Percentiles rank a stretch among this genome's conserved stretches.
Conservation (phyloP, 140 eudicot species). For the Senecio squalidus region DNA sequence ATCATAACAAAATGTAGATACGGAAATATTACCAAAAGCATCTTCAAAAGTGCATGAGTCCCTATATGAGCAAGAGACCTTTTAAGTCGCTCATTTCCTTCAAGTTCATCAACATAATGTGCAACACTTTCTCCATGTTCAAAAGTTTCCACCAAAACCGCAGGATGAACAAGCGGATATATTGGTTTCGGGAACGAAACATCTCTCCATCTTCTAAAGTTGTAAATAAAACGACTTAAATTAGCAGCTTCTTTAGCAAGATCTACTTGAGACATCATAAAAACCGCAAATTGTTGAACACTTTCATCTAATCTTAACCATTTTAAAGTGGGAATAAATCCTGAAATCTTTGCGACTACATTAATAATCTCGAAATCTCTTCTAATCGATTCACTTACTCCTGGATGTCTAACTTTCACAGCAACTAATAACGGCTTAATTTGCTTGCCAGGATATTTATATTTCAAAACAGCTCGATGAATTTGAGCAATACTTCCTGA, state of each 20-base stretch:
- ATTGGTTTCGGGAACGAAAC: slow-evolving; percentile 96
- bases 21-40: slow-evolving; percentile 3
- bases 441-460: slow-evolving; percentile 45
- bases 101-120: slow-evolving; percentile 71
- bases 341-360: slow-evolving; percentile 63
- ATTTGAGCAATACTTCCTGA: slow-evolving; percentile 98
- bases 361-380: slow-evolving; percentile 90
- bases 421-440: slow-evolving; percentile 84
- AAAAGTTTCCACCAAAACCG: slow-evolving; percentile 92
- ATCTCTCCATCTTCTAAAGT: slow-evolving; percentile 86
- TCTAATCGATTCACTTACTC: slow-evolving; percentile 82
- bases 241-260: slow-evolving; percentile 97
- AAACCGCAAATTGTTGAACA: slow-evolving; percentile 91
- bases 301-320: slow-evolving; percentile 96
- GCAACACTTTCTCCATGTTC: slow-evolving; percentile 97
- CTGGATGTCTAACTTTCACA: slow-evolving; percentile 96
- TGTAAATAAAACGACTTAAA: slow-evolving; percentile 79
- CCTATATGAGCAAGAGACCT: slow-evolving; percentile 72
- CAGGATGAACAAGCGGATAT: slow-evolving; percentile 96
- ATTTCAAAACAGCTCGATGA: slow-evolving; percentile 72
- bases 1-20: too few relatives aligned
- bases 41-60: slow-evolving; percentile 12
- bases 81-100: slow-evolving; percentile 72
- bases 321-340: slow-evolving; percentile 60
- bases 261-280: slow-evolving; percentile 99